Evolutionary conservation across 2,329 filamentous ascomycete genomes (phyloP).

Genomic region (Talaromyces sp.): DNA sequence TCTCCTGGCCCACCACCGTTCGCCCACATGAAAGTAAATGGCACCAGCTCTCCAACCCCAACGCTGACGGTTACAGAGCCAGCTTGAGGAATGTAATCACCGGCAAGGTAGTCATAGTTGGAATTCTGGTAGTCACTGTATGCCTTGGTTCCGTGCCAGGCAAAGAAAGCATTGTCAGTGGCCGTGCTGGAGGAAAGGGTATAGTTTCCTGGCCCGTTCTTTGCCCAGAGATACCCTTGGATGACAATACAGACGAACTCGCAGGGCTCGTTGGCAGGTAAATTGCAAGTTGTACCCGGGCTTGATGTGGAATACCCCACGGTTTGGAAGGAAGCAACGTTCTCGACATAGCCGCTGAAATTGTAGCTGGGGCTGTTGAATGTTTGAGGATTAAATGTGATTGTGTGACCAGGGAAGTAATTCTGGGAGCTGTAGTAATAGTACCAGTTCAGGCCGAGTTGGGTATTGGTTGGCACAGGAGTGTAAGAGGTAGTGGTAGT

Average conservation of each 20-base stretch:
- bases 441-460: constrained; percentile 12
- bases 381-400: neutral
- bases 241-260: constrained; percentile 1
- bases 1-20: constrained; percentile 8
- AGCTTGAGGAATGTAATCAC: neutral
- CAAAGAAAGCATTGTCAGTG: constrained; percentile 13
- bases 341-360: constrained; percentile 12
- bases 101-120: constrained; percentile 12
- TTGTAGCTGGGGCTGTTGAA: constrained; percentile 14
- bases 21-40: constrained; percentile 4
- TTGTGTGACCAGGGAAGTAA: neutral
- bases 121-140: constrained; percentile 12
- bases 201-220: constrained; percentile 7
- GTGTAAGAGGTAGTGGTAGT: constrained; percentile 6
- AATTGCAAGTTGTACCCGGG: neutral
- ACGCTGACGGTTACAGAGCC: constrained; percentile 1
- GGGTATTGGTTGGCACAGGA: constrained; percentile 5
- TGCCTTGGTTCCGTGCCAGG: constrained; percentile 13
- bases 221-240: constrained; percentile 13
- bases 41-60: constrained; percentile 2
- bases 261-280: neutral
- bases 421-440: constrained; percentile 7
- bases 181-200: neutral
- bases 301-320: neutral
- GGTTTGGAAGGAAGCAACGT: constrained; percentile 4